Evolutionary conservation across 2,329 filamentous ascomycete species (phyloP).

Genomic region (Fusarium nurragi): DNA sequence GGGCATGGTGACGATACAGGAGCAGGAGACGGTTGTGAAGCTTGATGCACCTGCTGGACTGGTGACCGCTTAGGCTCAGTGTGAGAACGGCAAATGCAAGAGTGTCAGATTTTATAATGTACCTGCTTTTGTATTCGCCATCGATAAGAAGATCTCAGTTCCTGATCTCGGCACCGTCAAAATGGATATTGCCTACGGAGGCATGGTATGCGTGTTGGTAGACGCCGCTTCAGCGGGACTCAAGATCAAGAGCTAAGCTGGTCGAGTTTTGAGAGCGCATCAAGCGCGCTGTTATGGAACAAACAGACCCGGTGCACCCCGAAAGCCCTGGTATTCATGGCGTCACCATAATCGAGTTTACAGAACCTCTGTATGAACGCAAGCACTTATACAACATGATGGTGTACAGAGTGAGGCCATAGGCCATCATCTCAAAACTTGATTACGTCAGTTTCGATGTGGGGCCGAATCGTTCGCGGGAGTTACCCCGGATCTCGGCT

Average conservation of each 20-base stretch:
- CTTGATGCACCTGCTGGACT: slow-evolving; percentile 30
- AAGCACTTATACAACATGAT: too few species aligned
- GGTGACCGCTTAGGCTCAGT: slow-evolving; percentile 25
- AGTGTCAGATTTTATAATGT: slow-evolving; percentile 33
- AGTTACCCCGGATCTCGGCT: slow-evolving; percentile 14
- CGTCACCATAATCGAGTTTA: slow-evolving; percentile 32
- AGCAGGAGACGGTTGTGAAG: slow-evolving; percentile 27
- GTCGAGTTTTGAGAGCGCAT: slow-evolving; percentile 32
- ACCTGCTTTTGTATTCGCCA: slow-evolving; percentile 31
- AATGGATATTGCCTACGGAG: slow-evolving; percentile 29
- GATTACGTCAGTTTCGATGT: slow-evolving; percentile 15
- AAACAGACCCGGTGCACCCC: slow-evolving; percentile 16
- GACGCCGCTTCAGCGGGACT: slow-evolving; percentile 25
- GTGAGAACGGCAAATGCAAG: slow-evolving; percentile 33
- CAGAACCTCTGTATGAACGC: slow-evolving; percentile 2
- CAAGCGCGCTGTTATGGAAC: slow-evolving; percentile 22
- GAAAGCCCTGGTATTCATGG: slow-evolving; percentile 25
- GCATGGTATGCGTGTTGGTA: slow-evolving; percentile 34
- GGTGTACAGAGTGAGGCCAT: too few species aligned
- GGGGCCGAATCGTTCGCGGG: slow-evolving; percentile 8
- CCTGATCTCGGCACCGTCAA: slow-evolving; percentile 14
- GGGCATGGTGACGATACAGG: slow-evolving; percentile 30
- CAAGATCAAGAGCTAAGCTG: slow-evolving; percentile 15
- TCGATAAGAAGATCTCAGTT: slow-evolving; percentile 21
- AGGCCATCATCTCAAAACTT: not conserved